These are phyloP conservation scores for Tetrapisispora arboricola DNA, from an alignment of 805 yeast species.

Conservation along the genomic window DNA sequence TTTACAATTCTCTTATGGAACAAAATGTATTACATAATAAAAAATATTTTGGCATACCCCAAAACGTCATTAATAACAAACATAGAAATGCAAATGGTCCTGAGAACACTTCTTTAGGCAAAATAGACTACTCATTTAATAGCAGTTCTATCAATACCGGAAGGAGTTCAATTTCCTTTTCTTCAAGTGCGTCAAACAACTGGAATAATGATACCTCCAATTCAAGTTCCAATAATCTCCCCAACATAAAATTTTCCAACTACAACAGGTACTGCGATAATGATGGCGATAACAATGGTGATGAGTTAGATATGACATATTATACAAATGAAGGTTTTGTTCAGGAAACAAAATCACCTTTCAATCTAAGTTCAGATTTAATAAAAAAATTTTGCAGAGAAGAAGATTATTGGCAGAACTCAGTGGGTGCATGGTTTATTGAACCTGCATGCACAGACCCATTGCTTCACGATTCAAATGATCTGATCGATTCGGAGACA, in stretches of 20 bases:
- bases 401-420: conserved; percentile 2
- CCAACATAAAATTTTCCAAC: background rate
- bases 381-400: conserved; percentile 2
- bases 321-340: background rate
- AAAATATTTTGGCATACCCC: background rate
- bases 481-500: background rate
- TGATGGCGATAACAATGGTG: no score
- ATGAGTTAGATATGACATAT: background rate
- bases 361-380: background rate
- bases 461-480: background rate
- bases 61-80: background rate
- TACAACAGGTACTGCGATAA: no score
- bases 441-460: background rate
- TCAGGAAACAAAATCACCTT: background rate
- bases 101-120: background rate
- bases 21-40: background rate
- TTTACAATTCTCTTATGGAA: background rate
- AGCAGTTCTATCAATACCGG: background rate
- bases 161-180: background rate
- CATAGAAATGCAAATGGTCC: no score
- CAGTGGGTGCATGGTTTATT: conserved; percentile 1
- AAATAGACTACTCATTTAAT: background rate
- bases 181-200: background rate
- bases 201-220: background rate
- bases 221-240: background rate